Evolutionary conservation across 305 asterid genomes (phyloP).

Genomic region (Fraxinus angustifolia): DNA sequence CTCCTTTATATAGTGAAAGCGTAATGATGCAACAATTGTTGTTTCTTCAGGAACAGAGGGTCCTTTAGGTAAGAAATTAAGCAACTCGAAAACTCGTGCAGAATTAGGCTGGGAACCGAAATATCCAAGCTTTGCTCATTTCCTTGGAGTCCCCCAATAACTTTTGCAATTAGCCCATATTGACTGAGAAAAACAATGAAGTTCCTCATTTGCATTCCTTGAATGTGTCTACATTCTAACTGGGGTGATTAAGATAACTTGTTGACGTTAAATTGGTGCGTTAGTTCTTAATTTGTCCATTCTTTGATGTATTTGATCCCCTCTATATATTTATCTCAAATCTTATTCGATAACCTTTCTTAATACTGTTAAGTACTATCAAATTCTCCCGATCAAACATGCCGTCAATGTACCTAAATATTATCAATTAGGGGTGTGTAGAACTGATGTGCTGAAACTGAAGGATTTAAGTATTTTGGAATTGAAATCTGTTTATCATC

Average conservation of each 20-base stretch:
- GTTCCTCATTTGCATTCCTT: not conserved
- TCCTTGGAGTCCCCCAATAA: constrained; percentile 56
- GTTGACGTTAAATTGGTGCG: not conserved
- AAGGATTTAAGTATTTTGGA: no score
- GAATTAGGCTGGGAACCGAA: constrained; percentile 84
- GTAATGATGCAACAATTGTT: not conserved
- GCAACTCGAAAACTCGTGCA: constrained; percentile 70
- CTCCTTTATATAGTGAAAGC: not conserved
- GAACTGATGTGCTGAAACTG: not conserved
- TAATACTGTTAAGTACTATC: not conserved
- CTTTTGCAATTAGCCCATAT: constrained; percentile 5
- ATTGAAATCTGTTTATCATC: not conserved
- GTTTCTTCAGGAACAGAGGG: constrained; percentile 58
- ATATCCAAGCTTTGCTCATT: constrained; percentile 75
- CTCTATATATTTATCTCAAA: not conserved
- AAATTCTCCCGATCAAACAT: not conserved
- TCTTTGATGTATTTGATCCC: not conserved
- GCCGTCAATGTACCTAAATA: not conserved
- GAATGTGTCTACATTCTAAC: not conserved
- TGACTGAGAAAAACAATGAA: not conserved
- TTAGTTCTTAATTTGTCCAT: not conserved
- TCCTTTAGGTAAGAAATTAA: constrained; percentile 71
- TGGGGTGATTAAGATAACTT: not conserved
- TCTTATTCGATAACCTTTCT: not conserved
- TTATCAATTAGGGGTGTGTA: not conserved